Base-by-base conservation (phyloP, 192 early-diverging fungal genomes). In the Gigaspora rosea region DNA sequence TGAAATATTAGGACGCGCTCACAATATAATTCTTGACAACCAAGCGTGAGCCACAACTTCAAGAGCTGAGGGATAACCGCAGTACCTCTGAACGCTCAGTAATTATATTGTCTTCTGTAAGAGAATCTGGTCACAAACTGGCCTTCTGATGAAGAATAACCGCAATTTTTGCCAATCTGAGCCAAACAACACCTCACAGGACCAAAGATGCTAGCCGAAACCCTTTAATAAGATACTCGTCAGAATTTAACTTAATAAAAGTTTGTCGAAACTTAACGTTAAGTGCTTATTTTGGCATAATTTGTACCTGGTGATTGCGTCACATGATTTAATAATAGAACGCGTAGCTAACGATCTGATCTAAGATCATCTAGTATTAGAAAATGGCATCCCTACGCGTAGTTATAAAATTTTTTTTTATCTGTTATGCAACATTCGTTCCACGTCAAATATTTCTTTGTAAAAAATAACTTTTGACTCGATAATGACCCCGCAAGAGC, bases 21-120 rank as follows among this genome's bases (percentile, higher is more conserved):
- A 76, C 74, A 76, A 4, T 76, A 76, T 65, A 76, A 76, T 12
- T 65, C 61, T 76, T 76, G 74, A 76, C 74, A 76, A 65, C 74
- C 62, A 65, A 46, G 48, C 16, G 62, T 65, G 41, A 76, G 74
- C 62, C 64, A 76, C 62, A 76, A 47, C 74, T 33, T 20, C 41
- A 47, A 48, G 47, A 20, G 27, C 16, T 76, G 15, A 10, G 65
- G 47, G 58, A 67, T 76, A 76, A 76, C 75, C 48, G 20, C 47
- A 76, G 75, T 76, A 57, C 65, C 52, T 77, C 75, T 10, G 66
- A 77, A 71, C 35, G 12, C 50, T 77, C 76, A 56, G 67, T 70
- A 71, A 33, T 78, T 54, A 70, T 78, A 78, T 13, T 78, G 68
- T 58, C 67, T 78, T 71, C 76, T 70, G 36, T 71, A 46, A 71